Evolutionary conservation across 371 early-diverging fungal species (phyloP), one percentile per base, ranked within the genome.

Genomic region (Phascolomyces articulosus): DNA sequence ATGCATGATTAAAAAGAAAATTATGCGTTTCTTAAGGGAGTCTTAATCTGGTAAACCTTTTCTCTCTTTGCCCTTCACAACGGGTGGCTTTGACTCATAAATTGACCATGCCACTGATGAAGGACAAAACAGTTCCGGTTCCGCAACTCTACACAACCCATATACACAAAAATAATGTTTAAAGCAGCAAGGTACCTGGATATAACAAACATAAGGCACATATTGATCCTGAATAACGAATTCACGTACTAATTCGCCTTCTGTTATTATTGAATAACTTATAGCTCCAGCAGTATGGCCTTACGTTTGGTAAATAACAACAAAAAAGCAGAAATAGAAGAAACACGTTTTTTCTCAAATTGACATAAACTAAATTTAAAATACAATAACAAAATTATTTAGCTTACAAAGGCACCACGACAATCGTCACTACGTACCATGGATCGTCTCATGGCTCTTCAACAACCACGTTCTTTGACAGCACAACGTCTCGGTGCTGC

Each of bases 141-240:
- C 26, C 51, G 51, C 24, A 51, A 51, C 51, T 18, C n/a, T n/a
- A n/a, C n/a, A n/a, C n/a, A n/a, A n/a, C n/a, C n/a, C n/a, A n/a
- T 18, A 11, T 18, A 10, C 51, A 10, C 51, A 51, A 23, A 51
- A 20, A 51, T 24, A 51, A 51, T 51, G 51, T 51, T 23, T 24
- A 51, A 51, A 51, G 51, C 51, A 51, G 51, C 51, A 51, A 51
- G 51, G 51, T 51, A 51, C 51, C 51, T 51, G 15, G 26, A 51
- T 20, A 47, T 13, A 20, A 47, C 6, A 16, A 47, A 47, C 4
- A 34, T 9, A 11, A 9, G 6, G 2, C 6, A 34, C 6, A 34
- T 9, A 34, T 0, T 6, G 34, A 34, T 34, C 11, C 6, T 9
- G 11, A 34, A 1, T 34, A 34, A 11, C 34, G 11, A 13, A 38